A percentile compares a stretch with the other conserved stretches of the same genome.
Conservation (phyloP, 495 filamentous ascomycete species). For the Aspergillus sclerotioniger region DNA sequence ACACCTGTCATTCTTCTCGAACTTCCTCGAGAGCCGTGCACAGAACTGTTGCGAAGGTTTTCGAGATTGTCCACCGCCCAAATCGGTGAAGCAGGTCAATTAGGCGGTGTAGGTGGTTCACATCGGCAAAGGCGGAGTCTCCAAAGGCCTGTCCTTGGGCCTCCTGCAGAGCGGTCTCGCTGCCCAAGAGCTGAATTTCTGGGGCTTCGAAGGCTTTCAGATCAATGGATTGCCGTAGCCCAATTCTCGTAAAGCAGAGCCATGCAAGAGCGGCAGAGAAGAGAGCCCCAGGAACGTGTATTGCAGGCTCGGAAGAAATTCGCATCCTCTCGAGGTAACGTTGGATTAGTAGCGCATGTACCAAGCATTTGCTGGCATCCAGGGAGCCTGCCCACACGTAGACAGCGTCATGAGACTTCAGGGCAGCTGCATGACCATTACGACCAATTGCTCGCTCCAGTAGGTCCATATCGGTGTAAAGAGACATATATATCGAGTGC, state of each 20-base stretch:
- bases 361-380: constrained; percentile 25
- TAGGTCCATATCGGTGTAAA: constrained; percentile 33
- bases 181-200: constrained; percentile 21
- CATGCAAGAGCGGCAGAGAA: constrained; percentile 25
- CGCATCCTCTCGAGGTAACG: constrained; percentile 25
- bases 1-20: not conserved
- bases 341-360: constrained; percentile 27
- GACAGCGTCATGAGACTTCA: not conserved
- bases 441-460: constrained; percentile 31
- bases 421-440: constrained; percentile 16
- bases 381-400: constrained; percentile 19
- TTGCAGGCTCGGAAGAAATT: constrained; percentile 29
- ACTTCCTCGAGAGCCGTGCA: constrained; percentile 18
- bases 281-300: constrained; percentile 29
- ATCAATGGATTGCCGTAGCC: constrained; percentile 9
- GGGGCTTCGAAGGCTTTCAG: constrained; percentile 20
- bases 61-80: constrained; percentile 36
- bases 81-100: constrained; percentile 34
- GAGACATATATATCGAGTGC: constrained; percentile 34
- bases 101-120: constrained; percentile 23
- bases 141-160: constrained; percentile 4
- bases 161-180: not conserved
- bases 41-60: constrained; percentile 26
- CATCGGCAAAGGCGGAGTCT: constrained; percentile 10
- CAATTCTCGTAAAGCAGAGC: constrained; percentile 21